Evolutionary conservation across 768 basidiomycete genomes (phyloP).

Genomic region (Lactifluus pinguis): DNA sequence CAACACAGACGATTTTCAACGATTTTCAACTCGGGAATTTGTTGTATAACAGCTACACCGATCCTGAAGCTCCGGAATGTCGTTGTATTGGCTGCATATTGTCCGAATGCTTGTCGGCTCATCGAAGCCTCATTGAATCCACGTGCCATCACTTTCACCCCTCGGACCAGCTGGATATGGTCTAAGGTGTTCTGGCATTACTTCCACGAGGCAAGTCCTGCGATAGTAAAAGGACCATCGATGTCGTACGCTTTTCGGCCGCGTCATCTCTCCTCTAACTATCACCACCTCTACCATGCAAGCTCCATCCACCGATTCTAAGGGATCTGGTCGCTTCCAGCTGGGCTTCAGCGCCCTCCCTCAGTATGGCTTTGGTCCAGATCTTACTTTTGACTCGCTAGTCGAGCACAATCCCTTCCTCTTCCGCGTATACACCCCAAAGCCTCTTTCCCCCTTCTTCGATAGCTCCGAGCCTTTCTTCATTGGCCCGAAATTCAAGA

Average conservation of each 20-base stretch:
- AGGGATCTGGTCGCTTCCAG: conserved; percentile 19
- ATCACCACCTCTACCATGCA: conserved; percentile 11
- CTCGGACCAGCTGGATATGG: not conserved
- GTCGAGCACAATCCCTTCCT: conserved; percentile 61
- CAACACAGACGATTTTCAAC: not conserved
- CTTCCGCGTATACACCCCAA: conserved; percentile 75
- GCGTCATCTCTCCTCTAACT: conserved; percentile 14
- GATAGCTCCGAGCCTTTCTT: conserved; percentile 56
- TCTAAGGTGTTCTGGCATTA: conserved; percentile 7
- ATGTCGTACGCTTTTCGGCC: conserved; percentile 6
- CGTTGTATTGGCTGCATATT: not conserved
- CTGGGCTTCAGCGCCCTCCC: conserved; percentile 36
- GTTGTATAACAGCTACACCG: not conserved
- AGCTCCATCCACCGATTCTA: conserved; percentile 13
- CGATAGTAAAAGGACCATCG: conserved; percentile 18
- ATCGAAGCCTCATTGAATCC: conserved; percentile 10
- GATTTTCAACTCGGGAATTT: not conserved
- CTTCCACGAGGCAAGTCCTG: conserved; percentile 15
- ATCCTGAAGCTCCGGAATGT: not conserved
- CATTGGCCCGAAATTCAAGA: conserved; percentile 54
- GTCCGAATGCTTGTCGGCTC: not conserved
- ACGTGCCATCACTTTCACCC: conserved; percentile 1
- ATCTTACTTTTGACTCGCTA: conserved; percentile 53
- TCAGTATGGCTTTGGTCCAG: conserved; percentile 64
- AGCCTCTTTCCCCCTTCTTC: conserved; percentile 42